Conservation (phyloP, 345 rosid genomes). For the Euphorbia tirucalli region DNA sequence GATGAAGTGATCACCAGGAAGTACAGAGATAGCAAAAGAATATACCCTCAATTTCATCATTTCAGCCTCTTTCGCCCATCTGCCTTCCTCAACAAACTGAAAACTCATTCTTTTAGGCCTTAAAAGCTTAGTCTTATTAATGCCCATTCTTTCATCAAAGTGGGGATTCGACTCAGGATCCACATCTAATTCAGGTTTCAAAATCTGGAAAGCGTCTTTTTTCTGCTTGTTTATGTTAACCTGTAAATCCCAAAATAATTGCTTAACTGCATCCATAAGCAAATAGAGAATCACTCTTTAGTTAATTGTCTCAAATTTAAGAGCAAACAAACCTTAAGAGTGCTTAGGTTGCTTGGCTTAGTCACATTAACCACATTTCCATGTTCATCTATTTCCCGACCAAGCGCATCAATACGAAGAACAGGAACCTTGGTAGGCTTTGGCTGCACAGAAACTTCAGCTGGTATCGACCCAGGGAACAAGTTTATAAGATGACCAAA, state of each 20-base stretch:
- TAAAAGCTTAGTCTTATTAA: constrained; percentile 71
- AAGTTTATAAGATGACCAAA: constrained; percentile 66
- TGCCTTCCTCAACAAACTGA: constrained; percentile 98
- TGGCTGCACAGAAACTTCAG: constrained; percentile 56
- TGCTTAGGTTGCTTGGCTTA: constrained; percentile 93
- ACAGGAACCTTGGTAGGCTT: constrained; percentile 87
- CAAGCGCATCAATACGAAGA: constrained; percentile 85
- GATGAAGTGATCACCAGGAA: not conserved
- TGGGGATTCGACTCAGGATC: constrained; percentile 80
- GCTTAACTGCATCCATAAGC: constrained; percentile 6
- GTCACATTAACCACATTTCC: constrained; percentile 77
- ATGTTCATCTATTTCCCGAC: constrained; percentile 95
- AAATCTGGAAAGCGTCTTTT: constrained; percentile 93
- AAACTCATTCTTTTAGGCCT: constrained; percentile 87
- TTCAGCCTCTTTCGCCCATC: constrained; percentile 96
- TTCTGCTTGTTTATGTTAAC: constrained; percentile 97
- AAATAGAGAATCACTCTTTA: not conserved
- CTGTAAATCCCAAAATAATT: constrained; percentile 36
- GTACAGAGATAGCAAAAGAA: not conserved
- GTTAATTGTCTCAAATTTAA: not conserved
- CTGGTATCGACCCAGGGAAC: constrained; percentile 64
- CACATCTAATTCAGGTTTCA: constrained; percentile 84
- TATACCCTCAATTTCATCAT: constrained; percentile 69
- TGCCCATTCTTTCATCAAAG: constrained; percentile 81
- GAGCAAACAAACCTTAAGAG: constrained; percentile 65